These are phyloP conservation scores for Tolypocladium nubicola DNA, from an alignment of 2,329 filamentous ascomycete species.

Conservation along the genomic window DNA sequence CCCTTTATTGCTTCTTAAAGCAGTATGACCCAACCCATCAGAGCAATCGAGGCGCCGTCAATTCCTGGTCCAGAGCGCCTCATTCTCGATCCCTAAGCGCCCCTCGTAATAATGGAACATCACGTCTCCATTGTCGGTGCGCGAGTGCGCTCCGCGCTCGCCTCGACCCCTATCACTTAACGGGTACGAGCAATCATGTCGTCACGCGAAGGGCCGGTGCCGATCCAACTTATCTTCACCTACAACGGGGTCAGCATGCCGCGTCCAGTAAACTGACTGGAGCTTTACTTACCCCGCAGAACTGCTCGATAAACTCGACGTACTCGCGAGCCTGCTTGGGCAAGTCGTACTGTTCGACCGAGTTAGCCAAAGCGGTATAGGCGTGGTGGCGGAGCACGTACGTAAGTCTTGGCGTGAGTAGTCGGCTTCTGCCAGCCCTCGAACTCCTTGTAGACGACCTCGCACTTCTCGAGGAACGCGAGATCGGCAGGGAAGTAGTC, in stretches of 20 bases:
- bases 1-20: background rate
- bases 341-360: slow-evolving; percentile 21
- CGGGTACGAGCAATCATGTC: slow-evolving; percentile 41
- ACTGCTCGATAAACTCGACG: slow-evolving; percentile 54
- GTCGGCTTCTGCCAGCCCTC: slow-evolving; percentile 6
- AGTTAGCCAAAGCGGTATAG: background rate
- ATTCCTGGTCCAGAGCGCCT: background rate
- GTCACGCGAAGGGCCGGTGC: slow-evolving; percentile 54
- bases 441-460: slow-evolving; percentile 6
- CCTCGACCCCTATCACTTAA: background rate
- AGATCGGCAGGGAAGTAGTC: slow-evolving; percentile 5
- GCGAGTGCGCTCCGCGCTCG: background rate
- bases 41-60: background rate
- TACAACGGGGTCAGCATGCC: slow-evolving; percentile 7
- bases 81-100: background rate
- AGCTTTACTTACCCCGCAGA: slow-evolving; percentile 42
- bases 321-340: slow-evolving; percentile 51
- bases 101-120: background rate
- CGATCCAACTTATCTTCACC: slow-evolving; percentile 46
- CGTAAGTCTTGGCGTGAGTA: slow-evolving; percentile 4
- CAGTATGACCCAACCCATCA: background rate
- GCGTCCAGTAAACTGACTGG: background rate
- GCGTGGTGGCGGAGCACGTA: background rate
- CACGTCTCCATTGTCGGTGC: background rate
- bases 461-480: slow-evolving; percentile 2